A percentile compares a stretch with the other conserved stretches of the same genome.
phyloP scores from a whole-genome alignment of 495 filamentous ascomycete species.

The Oleoguttula mirabilis region DNA sequence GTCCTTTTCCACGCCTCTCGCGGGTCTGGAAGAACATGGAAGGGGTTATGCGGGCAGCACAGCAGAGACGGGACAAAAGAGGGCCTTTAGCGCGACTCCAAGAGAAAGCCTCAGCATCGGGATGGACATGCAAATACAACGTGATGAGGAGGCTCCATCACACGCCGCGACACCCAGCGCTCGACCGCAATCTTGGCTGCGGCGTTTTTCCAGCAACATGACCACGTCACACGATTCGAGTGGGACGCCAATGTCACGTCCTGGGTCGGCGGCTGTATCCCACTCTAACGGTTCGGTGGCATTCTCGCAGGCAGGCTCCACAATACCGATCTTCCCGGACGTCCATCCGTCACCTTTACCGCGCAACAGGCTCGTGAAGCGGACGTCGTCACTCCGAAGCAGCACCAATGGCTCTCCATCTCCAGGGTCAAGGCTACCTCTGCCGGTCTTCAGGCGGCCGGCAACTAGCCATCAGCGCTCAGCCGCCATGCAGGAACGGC shows the following conservation, averaged over 20 bases:
- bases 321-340: constrained; percentile 48
- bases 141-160: background rate
- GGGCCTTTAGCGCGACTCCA: constrained; percentile 9
- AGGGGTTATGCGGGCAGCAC: background rate
- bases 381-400: constrained; percentile 49
- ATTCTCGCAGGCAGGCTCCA: constrained; percentile 41
- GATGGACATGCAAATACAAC: constrained; percentile 1
- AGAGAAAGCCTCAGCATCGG: constrained; percentile 6
- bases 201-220: constrained; percentile 57
- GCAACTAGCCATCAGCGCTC: constrained; percentile 82
- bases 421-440: constrained; percentile 34
- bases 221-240: constrained; percentile 59
- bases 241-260: constrained; percentile 49
- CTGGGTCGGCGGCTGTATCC: constrained; percentile 55
- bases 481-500: constrained; percentile 48
- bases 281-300: constrained; percentile 56
- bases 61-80: constrained; percentile 5
- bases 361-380: constrained; percentile 80
- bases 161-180: constrained; percentile 3
- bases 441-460: constrained; percentile 55
- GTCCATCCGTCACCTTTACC: constrained; percentile 41
- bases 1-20: constrained; percentile 10
- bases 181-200: constrained; percentile 50
- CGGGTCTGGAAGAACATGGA: constrained; percentile 1
- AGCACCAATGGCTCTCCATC: constrained; percentile 30